A percentile compares a stretch with the other conserved stretches of the same genome.
These are phyloP conservation scores for Candida frijolesensis DNA, from an alignment of 1,139 yeast genomes.

Conservation along the genomic window DNA sequence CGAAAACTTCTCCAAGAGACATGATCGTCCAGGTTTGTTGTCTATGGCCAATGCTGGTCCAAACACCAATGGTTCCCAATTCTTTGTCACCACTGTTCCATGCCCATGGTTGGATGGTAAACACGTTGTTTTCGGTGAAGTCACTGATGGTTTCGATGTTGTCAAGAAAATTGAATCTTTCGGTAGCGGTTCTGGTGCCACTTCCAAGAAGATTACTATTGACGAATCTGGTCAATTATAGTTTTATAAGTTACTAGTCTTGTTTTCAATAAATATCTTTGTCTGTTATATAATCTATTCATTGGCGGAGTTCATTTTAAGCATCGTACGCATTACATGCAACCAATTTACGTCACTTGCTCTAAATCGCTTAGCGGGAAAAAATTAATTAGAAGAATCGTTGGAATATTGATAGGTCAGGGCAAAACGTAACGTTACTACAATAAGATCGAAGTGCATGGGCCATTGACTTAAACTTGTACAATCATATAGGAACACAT, in stretches of 20 bases:
- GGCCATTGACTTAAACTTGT: too few relatives aligned
- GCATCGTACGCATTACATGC: too few relatives aligned
- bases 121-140: conserved; percentile 48
- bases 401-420: too few relatives aligned
- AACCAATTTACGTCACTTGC: too few relatives aligned
- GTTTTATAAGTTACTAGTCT: conserved; percentile 13
- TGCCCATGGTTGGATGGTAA: conserved; percentile 47
- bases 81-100: conserved; percentile 46
- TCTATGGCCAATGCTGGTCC: conserved; percentile 49
- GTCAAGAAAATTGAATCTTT: conserved; percentile 47
- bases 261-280: neutral
- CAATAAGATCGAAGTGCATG: too few relatives aligned
- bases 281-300: neutral
- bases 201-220: conserved; percentile 76
- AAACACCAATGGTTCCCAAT: conserved; percentile 46
- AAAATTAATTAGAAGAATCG: too few relatives aligned
- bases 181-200: conserved; percentile 60
- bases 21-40: conserved; percentile 40
- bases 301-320: neutral
- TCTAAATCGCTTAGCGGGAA: too few relatives aligned
- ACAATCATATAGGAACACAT: too few relatives aligned
- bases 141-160: conserved; percentile 40
- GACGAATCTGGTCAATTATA: conserved; percentile 84
- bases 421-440: too few relatives aligned
- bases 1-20: conserved; percentile 39